phyloP scores from a whole-genome alignment of 2,329 filamentous ascomycete species.

The Thelonectria blattea region DNA sequence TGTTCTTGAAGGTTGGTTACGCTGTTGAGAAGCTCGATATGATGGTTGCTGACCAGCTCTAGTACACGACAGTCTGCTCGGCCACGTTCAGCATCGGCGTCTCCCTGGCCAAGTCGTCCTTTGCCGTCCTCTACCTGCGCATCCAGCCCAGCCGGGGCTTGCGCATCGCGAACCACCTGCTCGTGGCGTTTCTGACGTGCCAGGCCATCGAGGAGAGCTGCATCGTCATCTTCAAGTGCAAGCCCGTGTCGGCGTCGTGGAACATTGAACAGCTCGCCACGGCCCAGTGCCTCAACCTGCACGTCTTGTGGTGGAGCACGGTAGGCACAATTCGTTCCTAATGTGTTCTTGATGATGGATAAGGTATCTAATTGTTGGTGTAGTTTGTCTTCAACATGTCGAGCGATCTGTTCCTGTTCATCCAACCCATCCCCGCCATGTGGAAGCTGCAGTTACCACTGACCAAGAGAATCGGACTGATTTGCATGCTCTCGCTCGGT shows the following conservation, averaged over 20 bases:
- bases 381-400: conserved; percentile 44
- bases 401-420: conserved; percentile 45
- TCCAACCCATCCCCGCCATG: conserved; percentile 47
- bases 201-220: conserved; percentile 41
- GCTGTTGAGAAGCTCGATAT: too few species aligned
- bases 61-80: conserved; percentile 35
- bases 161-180: conserved; percentile 37
- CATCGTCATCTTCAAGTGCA: conserved; percentile 39
- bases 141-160: conserved; percentile 38
- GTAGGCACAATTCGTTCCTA: conserved; percentile 32
- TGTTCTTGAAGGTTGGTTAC: conserved; percentile 19
- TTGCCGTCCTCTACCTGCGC: conserved; percentile 42
- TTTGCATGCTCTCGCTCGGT: conserved; percentile 39
- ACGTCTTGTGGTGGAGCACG: conserved; percentile 42
- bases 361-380: neutral
- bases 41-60: neutral
- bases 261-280: conserved; percentile 20
- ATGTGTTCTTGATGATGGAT: too few species aligned
- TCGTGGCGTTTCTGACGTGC: conserved; percentile 37
- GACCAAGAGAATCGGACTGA: conserved; percentile 37
- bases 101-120: conserved; percentile 40
- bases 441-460: conserved; percentile 43
- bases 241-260: conserved; percentile 39
- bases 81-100: conserved; percentile 40
- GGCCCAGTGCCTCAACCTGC: conserved; percentile 38